Evolutionary conservation across 1,284 basidiomycete species (phyloP).

Genomic region (Heterobasidion annosum): DNA sequence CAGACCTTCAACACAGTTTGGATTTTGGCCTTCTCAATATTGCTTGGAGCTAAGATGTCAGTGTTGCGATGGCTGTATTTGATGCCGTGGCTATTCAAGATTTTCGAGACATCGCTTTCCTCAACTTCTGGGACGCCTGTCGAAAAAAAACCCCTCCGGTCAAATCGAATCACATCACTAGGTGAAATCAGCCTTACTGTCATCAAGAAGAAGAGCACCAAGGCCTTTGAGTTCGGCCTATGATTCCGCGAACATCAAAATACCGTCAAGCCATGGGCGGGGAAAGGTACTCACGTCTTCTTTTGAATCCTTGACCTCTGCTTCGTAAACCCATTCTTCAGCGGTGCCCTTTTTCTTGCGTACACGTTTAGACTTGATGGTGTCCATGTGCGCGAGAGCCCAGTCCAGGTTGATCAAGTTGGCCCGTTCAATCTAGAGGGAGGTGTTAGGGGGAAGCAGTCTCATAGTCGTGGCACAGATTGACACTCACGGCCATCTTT

Average conservation of each 20-base stretch:
- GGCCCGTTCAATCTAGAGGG: slow-evolving; percentile 62
- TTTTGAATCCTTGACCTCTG: slow-evolving; percentile 38
- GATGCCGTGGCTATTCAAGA: slow-evolving; percentile 50
- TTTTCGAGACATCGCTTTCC: slow-evolving; percentile 42
- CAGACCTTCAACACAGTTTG: slow-evolving; percentile 43
- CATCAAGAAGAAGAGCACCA: slow-evolving; percentile 59
- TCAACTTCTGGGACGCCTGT: slow-evolving; percentile 19
- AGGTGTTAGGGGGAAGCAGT: not conserved
- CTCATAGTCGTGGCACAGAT: not conserved
- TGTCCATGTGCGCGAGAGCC: slow-evolving; percentile 61
- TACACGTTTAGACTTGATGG: slow-evolving; percentile 24
- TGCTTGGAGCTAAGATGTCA: slow-evolving; percentile 56
- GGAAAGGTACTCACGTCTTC: slow-evolving; percentile 36
- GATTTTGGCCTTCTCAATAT: slow-evolving; percentile 55
- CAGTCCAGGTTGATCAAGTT: slow-evolving; percentile 66
- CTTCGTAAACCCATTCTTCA: slow-evolving; percentile 34
- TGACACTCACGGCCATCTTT: slow-evolving; percentile 51
- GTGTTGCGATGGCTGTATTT: slow-evolving; percentile 68
- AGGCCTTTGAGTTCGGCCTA: slow-evolving; percentile 55
- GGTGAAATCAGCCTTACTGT: slow-evolving; percentile 30
- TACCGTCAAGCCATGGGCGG: not conserved
- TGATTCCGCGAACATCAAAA: not conserved
- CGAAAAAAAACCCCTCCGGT: not conserved
- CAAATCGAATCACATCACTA: not conserved
- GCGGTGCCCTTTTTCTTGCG: slow-evolving; percentile 22